Evolutionary conservation across 176 grass and related monocot species (phyloP), one percentile per base, ranked within the genome.

Genomic region (Ensete glaucum): DNA sequence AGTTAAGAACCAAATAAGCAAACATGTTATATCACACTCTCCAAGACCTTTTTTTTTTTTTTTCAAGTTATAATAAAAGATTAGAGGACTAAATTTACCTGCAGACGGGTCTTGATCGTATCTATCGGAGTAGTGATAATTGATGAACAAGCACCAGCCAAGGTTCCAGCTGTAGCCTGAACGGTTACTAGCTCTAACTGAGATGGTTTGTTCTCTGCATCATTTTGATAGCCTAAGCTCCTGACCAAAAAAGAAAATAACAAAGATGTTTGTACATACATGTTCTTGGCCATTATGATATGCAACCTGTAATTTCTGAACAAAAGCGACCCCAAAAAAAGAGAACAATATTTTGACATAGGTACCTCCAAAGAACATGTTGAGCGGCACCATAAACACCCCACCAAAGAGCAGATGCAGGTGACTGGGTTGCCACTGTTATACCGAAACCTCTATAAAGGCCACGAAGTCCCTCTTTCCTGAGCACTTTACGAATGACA

Each of bases 331-430:
- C 27, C 7, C 17, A 16, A 43, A 16, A 34, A 9, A 16, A 67
- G 5, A 67, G 24, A 13, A 53, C 3, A 73, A 75, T 26, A 48
- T 43, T 29, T 12, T 24, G 19, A 2, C 70, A 12, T 76, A 26
- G 1, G 52, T 53, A 80, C 94, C 85, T 98, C 95, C 95, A 98
- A 72, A 98, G 91, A 52, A 88, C 82, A 83, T 98, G 95, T 78
- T 98, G 95, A 73, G 86, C 86, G 43, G 84, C 84, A 82, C 88
- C 90, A 81, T 98, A 93, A 69, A 88, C 70, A 73, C 95, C 84
- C 95, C 95, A 98, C 95, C 95, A 98, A 82, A 98, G 90, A 77
- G 95, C 95, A 80, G 95, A 83, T 79, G 95, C 95, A 78, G 90
- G 95, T 13, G 95, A 91, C 54, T 98, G 88, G 55, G 88, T 91